Percentiles rank a stretch among this genome's conserved stretches.
Conservation (phyloP, 2,329 filamentous ascomycete species). For the Colletotrichum sp. region DNA sequence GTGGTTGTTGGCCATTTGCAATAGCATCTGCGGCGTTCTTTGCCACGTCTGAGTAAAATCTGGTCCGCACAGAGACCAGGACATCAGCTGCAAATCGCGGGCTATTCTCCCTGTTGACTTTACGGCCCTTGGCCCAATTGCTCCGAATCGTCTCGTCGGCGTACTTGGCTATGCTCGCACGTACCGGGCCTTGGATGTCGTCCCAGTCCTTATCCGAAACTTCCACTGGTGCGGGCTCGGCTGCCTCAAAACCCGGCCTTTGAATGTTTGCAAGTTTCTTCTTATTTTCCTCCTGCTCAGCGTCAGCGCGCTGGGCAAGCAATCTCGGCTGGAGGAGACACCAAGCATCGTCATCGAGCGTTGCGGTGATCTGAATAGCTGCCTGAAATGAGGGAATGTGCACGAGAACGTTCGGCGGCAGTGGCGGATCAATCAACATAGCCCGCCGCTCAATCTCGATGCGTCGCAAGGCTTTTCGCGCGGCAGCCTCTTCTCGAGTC, state of each 20-base stretch:
- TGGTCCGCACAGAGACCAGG: slow-evolving; percentile 67
- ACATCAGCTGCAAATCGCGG: slow-evolving; percentile 76
- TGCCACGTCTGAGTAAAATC: slow-evolving; percentile 67
- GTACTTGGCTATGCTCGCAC: slow-evolving; percentile 67
- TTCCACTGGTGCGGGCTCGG: slow-evolving; percentile 43
- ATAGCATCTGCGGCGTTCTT: slow-evolving; percentile 55
- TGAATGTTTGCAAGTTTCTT: slow-evolving; percentile 35
- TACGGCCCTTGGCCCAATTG: slow-evolving; percentile 67
- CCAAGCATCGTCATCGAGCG: slow-evolving; percentile 74
- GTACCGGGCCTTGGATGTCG: slow-evolving; percentile 69
- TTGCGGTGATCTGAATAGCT: slow-evolving; percentile 71
- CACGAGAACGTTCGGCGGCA: slow-evolving; percentile 65
- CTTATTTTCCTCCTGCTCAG: slow-evolving; percentile 62
- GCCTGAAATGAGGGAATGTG: slow-evolving; percentile 78
- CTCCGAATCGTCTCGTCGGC: slow-evolving; percentile 74
- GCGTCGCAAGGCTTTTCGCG: slow-evolving; percentile 67
- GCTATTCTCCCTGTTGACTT: slow-evolving; percentile 66
- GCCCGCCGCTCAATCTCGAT: slow-evolving; percentile 76
- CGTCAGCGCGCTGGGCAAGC: slow-evolving; percentile 67
- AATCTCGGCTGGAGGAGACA: slow-evolving; percentile 70
- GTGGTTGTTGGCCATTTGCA: slow-evolving; percentile 48
- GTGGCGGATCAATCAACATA: slow-evolving; percentile 67
- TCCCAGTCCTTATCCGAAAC: slow-evolving; percentile 74
- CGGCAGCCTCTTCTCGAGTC: slow-evolving; percentile 60
- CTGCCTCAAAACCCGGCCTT: slow-evolving; percentile 30